Evolutionary conservation across 805 yeast species (phyloP).

Genomic region (Pichia eremophila): DNA sequence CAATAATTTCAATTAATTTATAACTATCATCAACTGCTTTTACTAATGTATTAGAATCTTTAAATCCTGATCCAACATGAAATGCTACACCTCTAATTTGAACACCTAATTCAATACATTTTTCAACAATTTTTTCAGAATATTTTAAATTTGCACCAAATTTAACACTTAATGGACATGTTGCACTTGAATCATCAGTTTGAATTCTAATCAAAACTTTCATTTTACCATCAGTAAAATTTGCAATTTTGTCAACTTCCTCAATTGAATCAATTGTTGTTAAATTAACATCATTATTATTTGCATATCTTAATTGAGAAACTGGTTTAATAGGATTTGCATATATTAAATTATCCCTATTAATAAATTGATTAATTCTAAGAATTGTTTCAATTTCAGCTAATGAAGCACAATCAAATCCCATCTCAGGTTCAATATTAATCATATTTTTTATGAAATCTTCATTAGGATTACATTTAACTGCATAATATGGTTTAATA

Average conservation of each 20-base stretch:
- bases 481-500: constrained; percentile 85
- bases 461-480: constrained; percentile 79
- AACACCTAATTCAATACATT: constrained; percentile 54
- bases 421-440: constrained; percentile 42
- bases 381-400: constrained; percentile 61
- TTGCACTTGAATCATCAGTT: constrained; percentile 84
- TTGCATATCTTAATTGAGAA: constrained; percentile 69
- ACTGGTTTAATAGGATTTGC: constrained; percentile 94
- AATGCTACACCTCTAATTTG: constrained; percentile 80
- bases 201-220: constrained; percentile 66
- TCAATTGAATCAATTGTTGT: constrained; percentile 88
- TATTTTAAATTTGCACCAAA: constrained; percentile 68
- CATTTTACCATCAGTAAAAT: constrained; percentile 45
- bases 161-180: constrained; percentile 78
- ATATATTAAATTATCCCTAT: constrained; percentile 63
- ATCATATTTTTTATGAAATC: constrained; percentile 50
- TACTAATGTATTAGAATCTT: constrained; percentile 54
- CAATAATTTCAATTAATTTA: constrained; percentile 53
- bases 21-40: constrained; percentile 69
- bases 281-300: constrained; percentile 43
- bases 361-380: constrained; percentile 32
- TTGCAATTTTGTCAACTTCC: constrained; percentile 67
- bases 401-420: constrained; percentile 91
- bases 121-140: constrained; percentile 45
- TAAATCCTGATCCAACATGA: constrained; percentile 93